Evolutionary conservation across 805 yeast genomes (phyloP), one percentile per base, ranked within the genome.

Genomic region (Hermanozyma aechmeae): DNA sequence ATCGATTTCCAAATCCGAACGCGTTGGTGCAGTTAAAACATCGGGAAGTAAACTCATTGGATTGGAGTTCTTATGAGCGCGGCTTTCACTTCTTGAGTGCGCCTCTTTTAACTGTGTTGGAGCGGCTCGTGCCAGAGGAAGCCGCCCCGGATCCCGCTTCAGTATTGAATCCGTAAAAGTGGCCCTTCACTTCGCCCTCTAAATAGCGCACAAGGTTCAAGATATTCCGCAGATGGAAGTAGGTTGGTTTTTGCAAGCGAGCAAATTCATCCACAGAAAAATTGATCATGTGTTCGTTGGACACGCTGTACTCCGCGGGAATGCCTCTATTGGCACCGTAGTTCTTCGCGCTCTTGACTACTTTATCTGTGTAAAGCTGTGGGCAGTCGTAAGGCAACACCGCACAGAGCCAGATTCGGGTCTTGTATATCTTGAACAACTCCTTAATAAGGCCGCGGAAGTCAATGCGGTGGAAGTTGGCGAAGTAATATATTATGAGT

Each of bases 221-320:
- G 38, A 72, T 61, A 32, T 71, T 69, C 24, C 58, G 58, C 43
- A 65, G 65, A 38, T 72, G 79, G 58, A 72, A 72, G 42, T 65
- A 67, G 32, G 60, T 64, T 10, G 75, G 71, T 15, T 44, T 42
- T 4, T 56, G 36, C 28, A 71, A 50, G 25, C 51, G 56, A 12
- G 49, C 53, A 32, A 71, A 55, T 32, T 65, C 71, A 25, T 59
- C 63, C 14, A 64, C 54, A 1, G 62, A 58, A 23, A 69, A 68
- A 31, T 63, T 57, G 34, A 61, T 46, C 16, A 61, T 47, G 43
- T 57, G 59, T 12, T 59, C 68, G 34, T 57, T 53, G n/a, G 53
- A 31, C 25, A 62, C 43, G 22, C 53, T 56, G 35, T 62, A 62
- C 37, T 62, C 68, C 10, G 36, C 41, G 6, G 68, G 68, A 26